phyloP scores from a whole-genome alignment of 257 asterid genomes.

The Verbena officinalis region DNA sequence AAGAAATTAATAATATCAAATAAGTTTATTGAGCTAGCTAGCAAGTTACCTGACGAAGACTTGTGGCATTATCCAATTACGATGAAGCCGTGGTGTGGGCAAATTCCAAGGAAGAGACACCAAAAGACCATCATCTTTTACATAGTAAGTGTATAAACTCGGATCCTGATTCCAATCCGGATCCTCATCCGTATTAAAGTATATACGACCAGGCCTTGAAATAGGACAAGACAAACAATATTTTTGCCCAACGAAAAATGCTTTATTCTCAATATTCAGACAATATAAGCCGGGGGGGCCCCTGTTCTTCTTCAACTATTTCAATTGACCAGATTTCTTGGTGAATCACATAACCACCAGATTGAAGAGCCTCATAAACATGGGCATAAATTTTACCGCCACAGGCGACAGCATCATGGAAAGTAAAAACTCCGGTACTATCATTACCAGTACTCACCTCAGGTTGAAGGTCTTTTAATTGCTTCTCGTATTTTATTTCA shows the following conservation, averaged over 20 bases:
- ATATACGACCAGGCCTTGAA: background rate
- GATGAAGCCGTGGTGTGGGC: background rate
- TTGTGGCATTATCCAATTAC: background rate
- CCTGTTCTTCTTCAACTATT: background rate
- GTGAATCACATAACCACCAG: too few species aligned
- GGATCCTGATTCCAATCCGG: too few species aligned
- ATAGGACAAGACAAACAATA: background rate
- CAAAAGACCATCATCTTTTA: background rate
- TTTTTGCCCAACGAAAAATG: background rate
- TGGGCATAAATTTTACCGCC: slow-evolving; percentile 5
- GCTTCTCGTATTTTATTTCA: background rate
- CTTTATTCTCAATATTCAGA: background rate
- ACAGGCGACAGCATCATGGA: background rate
- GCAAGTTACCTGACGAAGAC: background rate
- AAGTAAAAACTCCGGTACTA: background rate
- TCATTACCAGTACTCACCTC: too few species aligned
- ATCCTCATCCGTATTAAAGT: background rate
- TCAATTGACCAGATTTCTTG: background rate
- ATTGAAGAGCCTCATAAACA: too few species aligned
- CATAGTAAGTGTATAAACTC: background rate
- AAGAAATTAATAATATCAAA: too few species aligned
- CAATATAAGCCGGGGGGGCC: too few species aligned
- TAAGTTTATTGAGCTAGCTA: too few species aligned
- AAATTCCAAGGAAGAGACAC: background rate
- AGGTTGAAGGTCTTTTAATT: background rate